Base-by-base conservation (phyloP, 1,284 basidiomycete genomes). In the Boletus sp. region DNA sequence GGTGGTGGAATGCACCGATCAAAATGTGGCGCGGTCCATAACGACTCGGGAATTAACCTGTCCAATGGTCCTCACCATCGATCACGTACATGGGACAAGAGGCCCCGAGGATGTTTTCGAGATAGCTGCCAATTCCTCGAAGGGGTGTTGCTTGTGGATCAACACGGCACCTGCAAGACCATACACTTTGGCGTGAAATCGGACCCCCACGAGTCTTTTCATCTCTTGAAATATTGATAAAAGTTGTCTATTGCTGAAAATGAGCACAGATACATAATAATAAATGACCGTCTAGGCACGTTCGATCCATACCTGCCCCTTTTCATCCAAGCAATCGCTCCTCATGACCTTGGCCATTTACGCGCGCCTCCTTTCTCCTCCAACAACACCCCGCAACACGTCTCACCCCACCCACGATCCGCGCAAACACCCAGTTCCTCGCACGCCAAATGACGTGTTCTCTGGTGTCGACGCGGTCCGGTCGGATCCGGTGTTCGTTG, bases 401-500 rank as follows among this genome's bases (percentile, higher is more conserved):
- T 27, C 51, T 64, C 23, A 53, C 8, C n/a, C 46, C 48, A 9
- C 37, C 33, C 3, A 57, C 34, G 30, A 63, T 44, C 29, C 47
- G 56, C 6, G 48, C 51, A 8, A 62, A 55, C 1, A 59, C 48
- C 49, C 56, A 59, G 43, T 72, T 67, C 44, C 71, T 58, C 50
- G 61, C 69, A 14, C 76, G 66, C 69, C 76, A 81, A 29, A 82
- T 64, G 2, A 62, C 59, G 46, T 83, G 81, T 52, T 70, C 63
- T 14, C 72, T 62, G 8, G 66, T 61, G 48, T 83, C 75, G 41
- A 91, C 76, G 14, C 84, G 72, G 58, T 91, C 89, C 2, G 69
- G 62, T n/a, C 89, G 75, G 10, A 92, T 69, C 8, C 88, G 76
- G 57, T 89, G 83, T 38, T 84, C 74, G 8, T 57, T 59, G 61